A percentile compares a stretch with the other conserved stretches of the same genome.
These are phyloP conservation scores for Boletus vermiculosoides DNA, from an alignment of 768 basidiomycete genomes.

Conservation along the genomic window DNA sequence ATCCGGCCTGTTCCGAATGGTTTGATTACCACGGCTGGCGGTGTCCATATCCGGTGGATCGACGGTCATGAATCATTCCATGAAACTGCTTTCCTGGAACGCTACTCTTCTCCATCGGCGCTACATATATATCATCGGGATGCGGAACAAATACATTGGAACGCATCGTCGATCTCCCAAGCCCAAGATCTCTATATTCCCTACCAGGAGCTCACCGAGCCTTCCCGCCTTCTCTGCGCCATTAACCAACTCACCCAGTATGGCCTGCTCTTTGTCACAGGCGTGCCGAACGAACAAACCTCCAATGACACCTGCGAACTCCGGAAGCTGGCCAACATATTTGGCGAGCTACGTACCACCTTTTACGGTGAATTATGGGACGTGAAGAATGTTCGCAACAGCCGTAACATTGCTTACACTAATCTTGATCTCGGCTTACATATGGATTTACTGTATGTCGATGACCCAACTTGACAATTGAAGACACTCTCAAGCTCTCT, in stretches of 20 bases:
- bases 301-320: conserved; percentile 64
- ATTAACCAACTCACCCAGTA: conserved; percentile 69
- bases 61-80: conserved; percentile 63
- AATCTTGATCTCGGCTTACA: conserved; percentile 85
- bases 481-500: conserved; percentile 4
- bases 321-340: conserved; percentile 56
- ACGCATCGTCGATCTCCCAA: conserved; percentile 35
- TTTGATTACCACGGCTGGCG: conserved; percentile 41
- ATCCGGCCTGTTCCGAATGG: conserved; percentile 45
- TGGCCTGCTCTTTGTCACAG: conserved; percentile 71
- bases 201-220: conserved; percentile 50
- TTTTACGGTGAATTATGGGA: conserved; percentile 93
- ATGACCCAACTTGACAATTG: neutral
- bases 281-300: conserved; percentile 65
- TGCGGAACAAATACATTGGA: conserved; percentile 44
- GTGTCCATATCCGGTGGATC: conserved; percentile 53
- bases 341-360: conserved; percentile 79
- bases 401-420: conserved; percentile 93
- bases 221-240: conserved; percentile 49
- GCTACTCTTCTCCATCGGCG: conserved; percentile 41
- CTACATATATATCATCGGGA: conserved; percentile 48
- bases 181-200: conserved; percentile 49
- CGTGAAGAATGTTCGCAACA: conserved; percentile 70
- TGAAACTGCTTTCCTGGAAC: conserved; percentile 44
- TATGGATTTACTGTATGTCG: conserved; percentile 84